Percentiles rank a stretch among this genome's conserved stretches.
Conservation (phyloP, 2,329 filamentous ascomycete genomes). For the Ophiobolus disseminans region DNA sequence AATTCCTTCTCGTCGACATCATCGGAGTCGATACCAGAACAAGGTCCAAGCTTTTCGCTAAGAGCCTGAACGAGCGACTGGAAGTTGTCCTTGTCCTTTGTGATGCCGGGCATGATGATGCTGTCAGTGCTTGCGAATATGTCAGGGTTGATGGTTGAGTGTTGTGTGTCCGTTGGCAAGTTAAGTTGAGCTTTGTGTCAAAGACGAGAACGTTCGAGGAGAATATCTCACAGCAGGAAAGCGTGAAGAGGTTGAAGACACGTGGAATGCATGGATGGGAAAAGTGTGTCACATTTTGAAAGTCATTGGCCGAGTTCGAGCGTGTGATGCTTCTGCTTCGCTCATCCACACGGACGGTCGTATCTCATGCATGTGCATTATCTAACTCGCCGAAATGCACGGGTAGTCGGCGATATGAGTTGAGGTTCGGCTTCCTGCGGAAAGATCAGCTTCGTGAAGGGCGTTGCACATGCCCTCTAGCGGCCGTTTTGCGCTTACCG, state of each 20-base stretch:
- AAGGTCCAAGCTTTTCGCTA: constrained; percentile 76
- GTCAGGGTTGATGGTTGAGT: too few relatives aligned
- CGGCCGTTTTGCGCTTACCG: too few relatives aligned
- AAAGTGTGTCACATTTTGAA: constrained; percentile 36
- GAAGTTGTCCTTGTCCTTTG: constrained; percentile 56
- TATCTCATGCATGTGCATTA: constrained; percentile 13
- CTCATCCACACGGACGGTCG: constrained; percentile 11
- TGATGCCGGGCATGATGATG: constrained; percentile 31
- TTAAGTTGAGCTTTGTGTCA: too few relatives aligned
- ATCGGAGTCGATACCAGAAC: constrained; percentile 80
- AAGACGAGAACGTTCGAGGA: too few relatives aligned
- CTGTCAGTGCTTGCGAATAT: neutral
- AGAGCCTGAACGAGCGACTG: constrained; percentile 75
- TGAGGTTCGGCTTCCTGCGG: constrained; percentile 34
- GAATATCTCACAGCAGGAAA: constrained; percentile 6
- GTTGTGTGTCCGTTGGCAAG: too few relatives aligned
- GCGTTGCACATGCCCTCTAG: constrained; percentile 1
- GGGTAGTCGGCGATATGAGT: constrained; percentile 11
- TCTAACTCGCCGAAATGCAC: constrained; percentile 1
- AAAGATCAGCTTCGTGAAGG: constrained; percentile 20
- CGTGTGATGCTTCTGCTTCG: constrained; percentile 31
- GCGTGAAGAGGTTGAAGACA: constrained; percentile 14
- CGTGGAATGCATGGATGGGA: constrained; percentile 14
- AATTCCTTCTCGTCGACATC: constrained; percentile 80
- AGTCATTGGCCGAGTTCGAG: constrained; percentile 23